A percentile compares a stretch with the other conserved stretches of the same genome.
Evolutionary conservation across 2,329 filamentous ascomycete species (phyloP).

Genomic region (Sclerotinia subarctica): DNA sequence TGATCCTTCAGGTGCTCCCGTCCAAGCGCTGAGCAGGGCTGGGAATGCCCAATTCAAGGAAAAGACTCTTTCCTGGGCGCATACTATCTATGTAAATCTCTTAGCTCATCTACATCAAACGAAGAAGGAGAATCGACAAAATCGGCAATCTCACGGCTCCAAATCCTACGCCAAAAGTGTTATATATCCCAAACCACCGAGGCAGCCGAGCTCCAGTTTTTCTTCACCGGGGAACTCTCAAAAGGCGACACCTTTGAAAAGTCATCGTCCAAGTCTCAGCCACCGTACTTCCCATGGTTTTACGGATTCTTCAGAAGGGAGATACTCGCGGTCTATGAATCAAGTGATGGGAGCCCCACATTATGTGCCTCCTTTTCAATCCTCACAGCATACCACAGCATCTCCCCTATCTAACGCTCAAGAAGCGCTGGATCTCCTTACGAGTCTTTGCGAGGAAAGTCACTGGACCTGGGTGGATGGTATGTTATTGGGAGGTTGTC

Average conservation of each 20-base stretch:
- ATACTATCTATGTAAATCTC: constrained; percentile 69
- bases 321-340: constrained; percentile 23
- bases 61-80: constrained; percentile 65
- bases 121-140: constrained; percentile 46
- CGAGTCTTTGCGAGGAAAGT: constrained; percentile 72
- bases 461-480: constrained; percentile 90
- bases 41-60: constrained; percentile 58
- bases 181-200: constrained; percentile 51
- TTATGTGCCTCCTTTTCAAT: constrained; percentile 33
- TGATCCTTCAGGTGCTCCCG: constrained; percentile 29
- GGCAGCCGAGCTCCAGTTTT: constrained; percentile 35
- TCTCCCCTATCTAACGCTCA: constrained; percentile 47
- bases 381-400: constrained; percentile 21
- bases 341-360: constrained; percentile 31
- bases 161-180: constrained; percentile 48
- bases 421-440: constrained; percentile 68
- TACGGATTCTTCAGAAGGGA: constrained; percentile 20
- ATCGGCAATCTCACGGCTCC: constrained; percentile 37
- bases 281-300: constrained; percentile 12
- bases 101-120: constrained; percentile 61
- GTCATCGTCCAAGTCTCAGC: constrained; percentile 9
- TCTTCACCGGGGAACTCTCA: constrained; percentile 22
- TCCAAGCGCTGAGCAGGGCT: constrained; percentile 29
- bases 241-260: background rate
- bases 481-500: constrained; percentile 84